Percentiles rank a stretch among this genome's conserved stretches.
Conservation (phyloP, 352 stramenopile genomes). For the Aphanomyces euteiches region DNA sequence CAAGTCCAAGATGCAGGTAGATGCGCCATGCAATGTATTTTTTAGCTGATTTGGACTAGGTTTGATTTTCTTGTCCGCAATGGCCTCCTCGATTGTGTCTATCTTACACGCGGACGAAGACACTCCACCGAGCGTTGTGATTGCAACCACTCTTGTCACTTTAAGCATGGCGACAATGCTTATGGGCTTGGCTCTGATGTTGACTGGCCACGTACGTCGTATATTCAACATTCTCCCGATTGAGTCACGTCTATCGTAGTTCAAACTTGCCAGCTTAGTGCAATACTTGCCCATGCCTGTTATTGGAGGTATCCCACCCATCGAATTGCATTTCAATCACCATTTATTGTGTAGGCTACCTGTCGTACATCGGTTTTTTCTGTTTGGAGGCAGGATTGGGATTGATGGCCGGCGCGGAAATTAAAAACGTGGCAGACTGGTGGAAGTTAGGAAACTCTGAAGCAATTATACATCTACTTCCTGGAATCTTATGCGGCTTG, state of each 20-base stretch:
- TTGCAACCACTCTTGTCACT: constrained; percentile 91
- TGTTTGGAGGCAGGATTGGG: constrained; percentile 88
- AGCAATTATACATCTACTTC: constrained; percentile 66
- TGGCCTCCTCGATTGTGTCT: constrained; percentile 88
- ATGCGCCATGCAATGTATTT: neutral
- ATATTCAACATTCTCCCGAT: too few relatives aligned
- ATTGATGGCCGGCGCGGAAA: constrained; percentile 73
- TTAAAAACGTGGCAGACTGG: constrained; percentile 74
- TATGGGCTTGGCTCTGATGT: constrained; percentile 89
- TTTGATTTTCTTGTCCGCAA: constrained; percentile 94
- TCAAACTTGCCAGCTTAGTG: constrained; percentile 90
- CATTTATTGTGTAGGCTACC: constrained; percentile 74
- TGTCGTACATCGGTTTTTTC: constrained; percentile 96
- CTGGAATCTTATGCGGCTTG: constrained; percentile 66
- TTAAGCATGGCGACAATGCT: constrained; percentile 86
- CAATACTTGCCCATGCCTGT: constrained; percentile 95
- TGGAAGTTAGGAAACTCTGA: constrained; percentile 49
- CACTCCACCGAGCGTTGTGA: constrained; percentile 48
- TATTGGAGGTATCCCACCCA: constrained; percentile 50
- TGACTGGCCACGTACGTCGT: constrained; percentile 73
- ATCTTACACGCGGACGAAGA: constrained; percentile 49
- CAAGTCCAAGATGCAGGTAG: constrained; percentile 93
- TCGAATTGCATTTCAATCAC: neutral
- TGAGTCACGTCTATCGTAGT: neutral
- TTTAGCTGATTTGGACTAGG: constrained; percentile 30